Percentiles rank a stretch among this genome's conserved stretches.
These are phyloP conservation scores for Vigna trinervia DNA, from an alignment of 306 rosid species.

Conservation along the genomic window DNA sequence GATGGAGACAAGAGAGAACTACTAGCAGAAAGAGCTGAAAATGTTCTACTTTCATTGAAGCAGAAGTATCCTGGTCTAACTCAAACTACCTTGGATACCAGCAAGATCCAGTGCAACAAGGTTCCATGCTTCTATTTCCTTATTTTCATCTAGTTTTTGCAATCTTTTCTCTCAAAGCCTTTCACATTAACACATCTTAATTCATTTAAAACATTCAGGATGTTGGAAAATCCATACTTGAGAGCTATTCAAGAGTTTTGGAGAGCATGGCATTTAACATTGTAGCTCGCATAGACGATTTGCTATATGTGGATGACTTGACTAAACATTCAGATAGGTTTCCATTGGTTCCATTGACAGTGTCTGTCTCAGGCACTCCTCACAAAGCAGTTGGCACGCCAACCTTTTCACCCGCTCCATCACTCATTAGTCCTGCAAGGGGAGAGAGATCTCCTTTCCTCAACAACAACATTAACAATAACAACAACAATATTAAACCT, in stretches of 20 bases:
- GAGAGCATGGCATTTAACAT: conserved; percentile 93
- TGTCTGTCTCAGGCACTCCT: conserved; percentile 61
- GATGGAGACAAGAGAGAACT: conserved; percentile 88
- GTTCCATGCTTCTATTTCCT: conserved; percentile 45
- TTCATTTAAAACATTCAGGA: conserved; percentile 64
- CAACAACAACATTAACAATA: conserved; percentile 41
- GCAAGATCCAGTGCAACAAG: conserved; percentile 93
- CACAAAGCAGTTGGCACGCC: conserved; percentile 44
- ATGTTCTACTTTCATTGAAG: conserved; percentile 73
- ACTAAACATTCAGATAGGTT: conserved; percentile 75
- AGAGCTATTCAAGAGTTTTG: conserved; percentile 91
- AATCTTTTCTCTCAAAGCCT: conserved; percentile 9
- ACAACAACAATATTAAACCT: conserved; percentile 50
- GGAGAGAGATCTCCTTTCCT: conserved; percentile 79
- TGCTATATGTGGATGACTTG: conserved; percentile 83
- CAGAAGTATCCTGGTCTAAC: conserved; percentile 83
- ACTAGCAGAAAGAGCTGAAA: conserved; percentile 81
- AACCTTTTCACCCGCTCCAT: conserved; percentile 60
- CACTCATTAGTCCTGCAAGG: conserved; percentile 69
- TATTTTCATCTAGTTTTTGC: neutral
- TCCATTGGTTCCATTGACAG: conserved; percentile 58
- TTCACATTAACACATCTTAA: conserved; percentile 21
- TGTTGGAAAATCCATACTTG: conserved; percentile 90
- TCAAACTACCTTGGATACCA: conserved; percentile 80
- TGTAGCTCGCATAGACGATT: conserved; percentile 90